A percentile compares a stretch with the other conserved stretches of the same genome.
Conservation (phyloP, 208 protist genomes). For the Trypanosomatidae sp. region DNA sequence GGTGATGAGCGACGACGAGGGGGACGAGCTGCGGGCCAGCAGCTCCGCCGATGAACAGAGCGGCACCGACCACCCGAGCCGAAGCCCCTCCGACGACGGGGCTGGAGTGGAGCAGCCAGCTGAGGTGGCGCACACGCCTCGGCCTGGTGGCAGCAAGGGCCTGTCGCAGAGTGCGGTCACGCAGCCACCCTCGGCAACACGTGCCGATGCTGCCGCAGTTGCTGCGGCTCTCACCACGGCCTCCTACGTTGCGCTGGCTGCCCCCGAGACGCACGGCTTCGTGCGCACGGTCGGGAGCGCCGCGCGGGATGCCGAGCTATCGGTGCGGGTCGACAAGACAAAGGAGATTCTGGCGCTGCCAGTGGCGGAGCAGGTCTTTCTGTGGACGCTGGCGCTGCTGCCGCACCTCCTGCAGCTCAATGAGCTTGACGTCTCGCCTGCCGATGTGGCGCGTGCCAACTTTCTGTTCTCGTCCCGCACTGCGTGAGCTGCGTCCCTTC, state of each 20-base stretch:
- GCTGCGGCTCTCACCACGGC: constrained; percentile 18
- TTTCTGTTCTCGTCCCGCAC: too few species aligned
- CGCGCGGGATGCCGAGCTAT: constrained; percentile 17
- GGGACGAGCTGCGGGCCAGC: not conserved
- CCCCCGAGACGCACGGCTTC: constrained; percentile 26
- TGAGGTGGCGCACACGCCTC: too few species aligned
- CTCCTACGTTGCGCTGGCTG: constrained; percentile 33
- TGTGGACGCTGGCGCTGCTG: constrained; percentile 43
- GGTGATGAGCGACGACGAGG: constrained; percentile 32
- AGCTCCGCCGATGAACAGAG: not conserved
- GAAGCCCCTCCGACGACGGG: not conserved
- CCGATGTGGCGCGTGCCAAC: too few species aligned
- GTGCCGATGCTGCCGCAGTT: too few species aligned
- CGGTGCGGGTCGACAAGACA: constrained; percentile 17
- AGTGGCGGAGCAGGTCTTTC: constrained; percentile 25
- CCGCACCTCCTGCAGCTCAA: too few species aligned
- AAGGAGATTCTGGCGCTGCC: constrained; percentile 37
- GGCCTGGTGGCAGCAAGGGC: too few species aligned
- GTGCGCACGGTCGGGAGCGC: constrained; percentile 30
- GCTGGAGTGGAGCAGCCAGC: too few species aligned
- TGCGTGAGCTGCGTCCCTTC: too few species aligned
- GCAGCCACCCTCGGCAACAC: not conserved
- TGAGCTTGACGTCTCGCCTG: too few species aligned
- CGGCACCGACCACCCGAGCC: not conserved
- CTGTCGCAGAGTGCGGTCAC: not conserved